These are phyloP conservation scores for Kodamaea ohmeri DNA, from an alignment of 1,139 yeast species.

Conservation along the genomic window DNA sequence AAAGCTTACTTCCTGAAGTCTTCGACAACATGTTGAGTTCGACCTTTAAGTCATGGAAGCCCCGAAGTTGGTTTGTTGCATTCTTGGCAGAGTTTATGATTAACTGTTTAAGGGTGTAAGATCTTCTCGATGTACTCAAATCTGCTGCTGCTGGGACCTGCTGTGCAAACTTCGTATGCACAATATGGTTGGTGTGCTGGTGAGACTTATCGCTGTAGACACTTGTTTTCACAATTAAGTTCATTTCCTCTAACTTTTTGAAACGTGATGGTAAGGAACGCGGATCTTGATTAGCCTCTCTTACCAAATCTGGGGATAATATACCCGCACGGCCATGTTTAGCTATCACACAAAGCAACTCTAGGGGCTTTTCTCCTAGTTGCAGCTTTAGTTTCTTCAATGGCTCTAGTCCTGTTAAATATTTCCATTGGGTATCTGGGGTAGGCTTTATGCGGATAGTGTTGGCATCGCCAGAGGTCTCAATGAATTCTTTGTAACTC, in stretches of 20 bases:
- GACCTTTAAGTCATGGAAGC: slow-evolving; percentile 59
- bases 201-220: slow-evolving; percentile 37
- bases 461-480: slow-evolving; percentile 17
- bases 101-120: slow-evolving; percentile 26
- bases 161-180: slow-evolving; percentile 39
- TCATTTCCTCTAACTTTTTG: slow-evolving; percentile 48
- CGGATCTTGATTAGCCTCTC: slow-evolving; percentile 64
- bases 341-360: slow-evolving; percentile 49
- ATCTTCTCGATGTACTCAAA: slow-evolving; percentile 31
- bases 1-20: slow-evolving; percentile 44
- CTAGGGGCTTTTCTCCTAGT: slow-evolving; percentile 43
- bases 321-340: slow-evolving; percentile 55
- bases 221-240: slow-evolving; percentile 43
- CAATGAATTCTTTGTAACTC: slow-evolving; percentile 22
- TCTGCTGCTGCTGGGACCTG: slow-evolving; percentile 14
- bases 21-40: slow-evolving; percentile 57
- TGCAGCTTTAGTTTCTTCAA: slow-evolving; percentile 31
- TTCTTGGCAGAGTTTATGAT: slow-evolving; percentile 55
- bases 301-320: slow-evolving; percentile 54
- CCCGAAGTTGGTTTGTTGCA: slow-evolving; percentile 70
- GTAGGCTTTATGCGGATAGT: slow-evolving; percentile 31
- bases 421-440: slow-evolving; percentile 41
- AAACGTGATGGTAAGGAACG: slow-evolving; percentile 65
- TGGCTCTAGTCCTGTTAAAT: slow-evolving; percentile 37
- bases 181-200: slow-evolving; percentile 50